These are phyloP conservation scores for Penstemon newberryi DNA, from an alignment of 257 asterid species.

Conservation along the genomic window DNA sequence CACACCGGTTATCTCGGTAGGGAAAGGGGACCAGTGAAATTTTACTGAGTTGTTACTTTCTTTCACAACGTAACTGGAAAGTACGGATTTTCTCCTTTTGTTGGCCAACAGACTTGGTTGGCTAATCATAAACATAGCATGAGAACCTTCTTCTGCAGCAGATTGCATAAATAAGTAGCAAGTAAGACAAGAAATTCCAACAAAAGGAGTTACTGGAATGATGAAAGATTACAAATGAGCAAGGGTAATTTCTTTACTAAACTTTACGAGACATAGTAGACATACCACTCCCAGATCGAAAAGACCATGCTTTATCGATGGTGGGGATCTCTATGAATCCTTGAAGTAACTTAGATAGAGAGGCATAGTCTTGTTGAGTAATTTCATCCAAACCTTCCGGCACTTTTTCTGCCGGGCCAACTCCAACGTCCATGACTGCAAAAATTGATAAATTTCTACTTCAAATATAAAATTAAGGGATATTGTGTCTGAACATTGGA, in stretches of 20 bases:
- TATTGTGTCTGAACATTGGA: not conserved
- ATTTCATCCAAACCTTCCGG: slow-evolving; percentile 33
- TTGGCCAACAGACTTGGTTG: slow-evolving; percentile 59
- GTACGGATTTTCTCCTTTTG: slow-evolving; percentile 48
- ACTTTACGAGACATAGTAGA: not conserved
- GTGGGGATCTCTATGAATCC: slow-evolving; percentile 48
- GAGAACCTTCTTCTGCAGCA: slow-evolving; percentile 44
- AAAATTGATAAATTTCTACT: slow-evolving; percentile 20
- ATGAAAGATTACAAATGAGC: not conserved
- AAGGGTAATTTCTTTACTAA: not conserved
- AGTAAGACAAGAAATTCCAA: not conserved
- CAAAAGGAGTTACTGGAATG: not conserved
- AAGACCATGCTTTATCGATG: slow-evolving; percentile 66
- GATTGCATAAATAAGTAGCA: slow-evolving; percentile 2
- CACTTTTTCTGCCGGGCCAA: slow-evolving; percentile 21
- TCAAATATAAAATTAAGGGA: not conserved
- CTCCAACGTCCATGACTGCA: slow-evolving; percentile 39
- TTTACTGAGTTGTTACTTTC: slow-evolving; percentile 33
- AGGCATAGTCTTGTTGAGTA: slow-evolving; percentile 45
- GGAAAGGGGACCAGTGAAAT: slow-evolving; percentile 61
- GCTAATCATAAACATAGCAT: slow-evolving; percentile 48
- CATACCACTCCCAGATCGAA: slow-evolving; percentile 46
- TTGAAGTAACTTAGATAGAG: slow-evolving; percentile 46
- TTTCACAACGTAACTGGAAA: slow-evolving; percentile 42
- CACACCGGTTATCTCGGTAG: slow-evolving; percentile 53